phyloP scores from a whole-genome alignment of 75 land plant genomes.

The Cunninghamia lanceolata region DNA sequence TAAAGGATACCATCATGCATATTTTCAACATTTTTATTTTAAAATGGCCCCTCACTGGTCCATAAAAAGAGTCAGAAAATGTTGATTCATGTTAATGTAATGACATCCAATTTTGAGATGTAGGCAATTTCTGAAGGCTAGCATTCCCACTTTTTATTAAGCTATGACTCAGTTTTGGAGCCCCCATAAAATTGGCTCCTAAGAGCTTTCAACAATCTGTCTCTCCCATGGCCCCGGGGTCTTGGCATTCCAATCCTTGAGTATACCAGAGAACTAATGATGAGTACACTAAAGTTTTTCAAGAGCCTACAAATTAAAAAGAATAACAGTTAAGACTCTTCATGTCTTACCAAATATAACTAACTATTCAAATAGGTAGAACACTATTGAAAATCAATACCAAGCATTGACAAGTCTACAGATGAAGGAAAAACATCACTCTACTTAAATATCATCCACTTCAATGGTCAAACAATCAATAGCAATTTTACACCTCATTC shows the following conservation, averaged over 20 bases:
- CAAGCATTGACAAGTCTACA: slow-evolving; percentile 22
- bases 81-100: neutral
- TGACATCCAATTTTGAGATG: neutral
- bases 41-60: neutral
- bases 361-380: too few relatives aligned
- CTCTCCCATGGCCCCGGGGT: neutral
- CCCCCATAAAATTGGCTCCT: neutral
- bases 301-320: too few relatives aligned
- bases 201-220: neutral
- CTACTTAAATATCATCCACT: too few relatives aligned
- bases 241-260: neutral
- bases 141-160: neutral
- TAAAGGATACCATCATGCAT: too few relatives aligned
- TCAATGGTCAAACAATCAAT: too few relatives aligned
- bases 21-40: too few relatives aligned
- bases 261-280: slow-evolving; percentile 10
- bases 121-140: neutral
- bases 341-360: too few relatives aligned
- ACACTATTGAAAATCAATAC: too few relatives aligned
- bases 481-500: too few relatives aligned
- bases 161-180: neutral
- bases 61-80: neutral
- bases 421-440: slow-evolving; percentile 3
- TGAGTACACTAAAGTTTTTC: neutral
- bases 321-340: too few relatives aligned